Conservation (phyloP, 192 early-diverging fungal genomes). For the Geranomyces variabilis region DNA sequence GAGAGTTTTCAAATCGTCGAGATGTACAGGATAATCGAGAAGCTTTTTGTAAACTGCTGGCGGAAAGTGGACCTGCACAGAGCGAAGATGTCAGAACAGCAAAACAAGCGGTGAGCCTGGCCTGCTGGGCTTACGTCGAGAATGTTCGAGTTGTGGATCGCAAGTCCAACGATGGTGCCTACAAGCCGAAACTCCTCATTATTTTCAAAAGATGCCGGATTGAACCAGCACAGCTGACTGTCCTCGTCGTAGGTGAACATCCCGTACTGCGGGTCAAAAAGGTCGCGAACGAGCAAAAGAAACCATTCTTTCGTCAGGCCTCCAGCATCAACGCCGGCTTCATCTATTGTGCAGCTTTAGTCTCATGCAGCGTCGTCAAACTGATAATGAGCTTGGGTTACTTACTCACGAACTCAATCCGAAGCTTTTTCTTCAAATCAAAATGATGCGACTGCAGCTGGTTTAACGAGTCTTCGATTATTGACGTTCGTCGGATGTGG, state of each 20-base stretch:
- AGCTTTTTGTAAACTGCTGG: conserved; percentile 85
- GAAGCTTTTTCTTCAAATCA: conserved; percentile 59
- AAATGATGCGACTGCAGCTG: conserved; percentile 51
- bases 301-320: conserved; percentile 96
- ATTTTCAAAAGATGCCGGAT: conserved; percentile 50
- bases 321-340: conserved; percentile 84
- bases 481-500: conserved; percentile 43
- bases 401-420: conserved; percentile 50
- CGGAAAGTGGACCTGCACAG: conserved; percentile 73
- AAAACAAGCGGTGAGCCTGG: background rate
- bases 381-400: background rate
- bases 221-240: conserved; percentile 85
- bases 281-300: conserved; percentile 82
- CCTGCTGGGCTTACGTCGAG: conserved; percentile 58
- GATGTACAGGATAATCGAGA: conserved; percentile 61
- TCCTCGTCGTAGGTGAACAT: conserved; percentile 82
- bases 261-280: conserved; percentile 87
- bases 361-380: background rate
- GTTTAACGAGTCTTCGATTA: conserved; percentile 59
- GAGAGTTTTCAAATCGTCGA: conserved; percentile 77
- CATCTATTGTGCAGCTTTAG: conserved; percentile 25
- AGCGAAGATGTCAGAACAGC: background rate
- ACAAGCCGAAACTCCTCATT: conserved; percentile 82
- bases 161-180: conserved; percentile 85
- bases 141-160: conserved; percentile 91